phyloP scores from a whole-genome alignment of 345 rosid genomes.

The Raphanus raphanistrum region DNA sequence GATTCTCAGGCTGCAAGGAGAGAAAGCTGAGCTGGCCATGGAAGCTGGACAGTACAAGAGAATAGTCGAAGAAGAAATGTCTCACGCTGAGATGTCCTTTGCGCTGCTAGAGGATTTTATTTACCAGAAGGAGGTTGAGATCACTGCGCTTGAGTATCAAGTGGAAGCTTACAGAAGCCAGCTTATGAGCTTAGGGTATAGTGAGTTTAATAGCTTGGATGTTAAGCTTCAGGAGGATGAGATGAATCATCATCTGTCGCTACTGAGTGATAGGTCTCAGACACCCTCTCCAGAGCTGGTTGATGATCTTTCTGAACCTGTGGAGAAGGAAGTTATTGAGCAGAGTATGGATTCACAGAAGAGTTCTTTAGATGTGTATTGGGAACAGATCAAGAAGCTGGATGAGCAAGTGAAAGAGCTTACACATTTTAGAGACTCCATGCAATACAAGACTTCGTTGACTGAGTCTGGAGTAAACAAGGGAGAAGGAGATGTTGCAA shows the following conservation, averaged over 20 bases:
- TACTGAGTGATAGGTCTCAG: constrained; percentile 28
- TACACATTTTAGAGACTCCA: constrained; percentile 11
- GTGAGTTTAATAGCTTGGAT: constrained; percentile 49
- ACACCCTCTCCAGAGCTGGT: constrained; percentile 21
- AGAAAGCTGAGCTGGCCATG: constrained; percentile 71
- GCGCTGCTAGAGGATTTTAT: constrained; percentile 63
- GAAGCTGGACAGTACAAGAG: constrained; percentile 90
- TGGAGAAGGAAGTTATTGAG: constrained; percentile 39
- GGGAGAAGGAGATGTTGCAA: constrained; percentile 28
- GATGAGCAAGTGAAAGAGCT: constrained; percentile 57
- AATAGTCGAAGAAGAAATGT: constrained; percentile 70
- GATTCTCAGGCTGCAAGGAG: constrained; percentile 87
- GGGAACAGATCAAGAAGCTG: constrained; percentile 64
- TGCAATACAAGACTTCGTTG: constrained; percentile 8
- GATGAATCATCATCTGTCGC: not conserved
- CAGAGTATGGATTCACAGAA: constrained; percentile 26
- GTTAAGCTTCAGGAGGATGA: constrained; percentile 44
- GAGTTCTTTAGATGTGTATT: constrained; percentile 46
- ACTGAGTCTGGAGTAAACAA: constrained; percentile 33
- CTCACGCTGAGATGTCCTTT: constrained; percentile 72
- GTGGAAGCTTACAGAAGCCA: constrained; percentile 68
- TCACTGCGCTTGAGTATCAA: constrained; percentile 72
- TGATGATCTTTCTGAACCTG: constrained; percentile 26
- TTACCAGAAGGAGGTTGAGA: constrained; percentile 75
- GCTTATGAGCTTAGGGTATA: constrained; percentile 65